These are phyloP conservation scores for Moricandia arvensis DNA, from an alignment of 345 rosid genomes.

Conservation along the genomic window DNA sequence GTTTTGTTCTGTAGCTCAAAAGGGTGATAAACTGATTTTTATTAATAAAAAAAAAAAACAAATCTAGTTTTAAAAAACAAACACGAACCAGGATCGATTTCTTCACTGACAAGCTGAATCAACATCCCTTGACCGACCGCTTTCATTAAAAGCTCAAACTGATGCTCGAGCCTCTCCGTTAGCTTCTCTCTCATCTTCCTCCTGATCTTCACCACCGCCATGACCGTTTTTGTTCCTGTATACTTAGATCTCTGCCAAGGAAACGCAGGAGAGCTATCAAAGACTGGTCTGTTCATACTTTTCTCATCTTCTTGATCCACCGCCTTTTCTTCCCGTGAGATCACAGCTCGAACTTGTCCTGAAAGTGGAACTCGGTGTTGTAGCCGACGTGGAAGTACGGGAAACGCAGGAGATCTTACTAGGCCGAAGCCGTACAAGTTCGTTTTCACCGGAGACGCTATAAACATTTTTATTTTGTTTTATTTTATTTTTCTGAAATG, in stretches of 20 bases:
- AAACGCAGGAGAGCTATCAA: slow-evolving; percentile 6
- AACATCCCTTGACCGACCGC: slow-evolving; percentile 79
- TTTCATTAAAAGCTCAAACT: slow-evolving; percentile 59
- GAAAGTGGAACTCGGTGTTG: slow-evolving; percentile 1
- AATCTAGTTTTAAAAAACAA: neutral
- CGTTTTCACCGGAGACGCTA: slow-evolving; percentile 43
- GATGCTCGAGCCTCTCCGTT: slow-evolving; percentile 68
- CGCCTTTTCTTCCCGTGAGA: slow-evolving; percentile 60
- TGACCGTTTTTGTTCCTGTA: slow-evolving; percentile 37
- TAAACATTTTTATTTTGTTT: no score
- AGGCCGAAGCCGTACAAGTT: slow-evolving; percentile 39
- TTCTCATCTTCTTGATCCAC: slow-evolving; percentile 43
- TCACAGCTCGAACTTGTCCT: slow-evolving; percentile 48
- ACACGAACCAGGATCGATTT: slow-evolving; percentile 73
- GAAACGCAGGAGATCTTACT: slow-evolving; percentile 36
- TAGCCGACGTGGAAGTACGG: slow-evolving; percentile 14
- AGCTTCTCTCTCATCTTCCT: slow-evolving; percentile 78
- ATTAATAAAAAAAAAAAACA: neutral
- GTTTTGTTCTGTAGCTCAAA: slow-evolving; percentile 26
- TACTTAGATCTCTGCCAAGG: slow-evolving; percentile 40
- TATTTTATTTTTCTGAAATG: neutral
- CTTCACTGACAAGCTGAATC: slow-evolving; percentile 82
- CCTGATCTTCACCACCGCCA: slow-evolving; percentile 68
- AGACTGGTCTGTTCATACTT: slow-evolving; percentile 23
- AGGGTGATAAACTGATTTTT: neutral